Conservation (phyloP, 257 asterid species). For the Prunella vulgaris region DNA sequence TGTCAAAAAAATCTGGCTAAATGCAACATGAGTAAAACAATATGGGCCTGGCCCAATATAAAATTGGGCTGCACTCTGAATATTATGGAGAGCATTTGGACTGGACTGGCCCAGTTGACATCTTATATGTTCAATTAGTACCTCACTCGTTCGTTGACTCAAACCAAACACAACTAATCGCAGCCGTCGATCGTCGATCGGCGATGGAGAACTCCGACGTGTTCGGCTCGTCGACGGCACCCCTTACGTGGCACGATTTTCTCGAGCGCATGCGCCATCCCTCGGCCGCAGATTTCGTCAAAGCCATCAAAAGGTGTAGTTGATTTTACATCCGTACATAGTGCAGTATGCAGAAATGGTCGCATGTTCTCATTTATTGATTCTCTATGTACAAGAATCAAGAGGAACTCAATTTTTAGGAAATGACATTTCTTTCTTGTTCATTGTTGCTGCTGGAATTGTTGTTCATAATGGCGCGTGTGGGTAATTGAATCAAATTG, state of each 20-base stretch:
- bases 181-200: slow-evolving; percentile 35
- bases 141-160: slow-evolving; percentile 25
- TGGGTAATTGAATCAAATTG: slow-evolving; percentile 7
- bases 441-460: slow-evolving; percentile 2
- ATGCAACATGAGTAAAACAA: too few species aligned
- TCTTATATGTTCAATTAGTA: not conserved
- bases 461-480: not conserved
- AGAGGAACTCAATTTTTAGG: not conserved
- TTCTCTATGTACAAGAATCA: not conserved
- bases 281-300: slow-evolving; percentile 87
- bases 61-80: not conserved
- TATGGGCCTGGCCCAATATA: not conserved
- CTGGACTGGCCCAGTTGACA: slow-evolving; percentile 9
- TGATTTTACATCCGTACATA: not conserved
- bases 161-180: slow-evolving; percentile 21
- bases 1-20: too few species aligned
- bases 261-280: slow-evolving; percentile 99
- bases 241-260: slow-evolving; percentile 91
- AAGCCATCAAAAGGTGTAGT: slow-evolving; percentile 74
- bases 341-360: not conserved
- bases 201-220: slow-evolving; percentile 85
- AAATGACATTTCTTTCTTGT: not conserved
- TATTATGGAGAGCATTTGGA: not conserved
- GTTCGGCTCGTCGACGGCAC: slow-evolving; percentile 79
- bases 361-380: not conserved